A percentile compares a stretch with the other conserved stretches of the same genome.
These are phyloP conservation scores for Candida koratica DNA, from an alignment of 805 yeast genomes.

Conservation along the genomic window DNA sequence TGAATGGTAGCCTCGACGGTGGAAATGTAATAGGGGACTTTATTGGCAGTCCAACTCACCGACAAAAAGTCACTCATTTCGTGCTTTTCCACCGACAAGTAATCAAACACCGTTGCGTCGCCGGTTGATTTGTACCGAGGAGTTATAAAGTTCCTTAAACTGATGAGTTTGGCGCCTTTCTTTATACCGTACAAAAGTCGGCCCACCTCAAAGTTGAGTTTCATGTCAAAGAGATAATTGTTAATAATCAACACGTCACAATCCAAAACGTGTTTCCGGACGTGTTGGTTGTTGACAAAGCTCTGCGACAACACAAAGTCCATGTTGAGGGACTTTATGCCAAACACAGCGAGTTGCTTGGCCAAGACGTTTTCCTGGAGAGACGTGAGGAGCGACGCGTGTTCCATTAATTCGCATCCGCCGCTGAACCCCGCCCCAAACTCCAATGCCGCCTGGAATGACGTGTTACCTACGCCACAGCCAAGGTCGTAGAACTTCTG, in stretches of 20 bases:
- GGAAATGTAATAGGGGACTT: conserved; percentile 73
- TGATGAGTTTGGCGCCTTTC: conserved; percentile 74
- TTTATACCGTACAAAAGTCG: conserved; percentile 58
- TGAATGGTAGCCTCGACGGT: conserved; percentile 49
- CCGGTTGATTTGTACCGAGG: conserved; percentile 64
- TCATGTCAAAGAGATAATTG: conserved; percentile 79
- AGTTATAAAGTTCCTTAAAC: conserved; percentile 75
- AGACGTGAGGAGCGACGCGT: conserved; percentile 67
- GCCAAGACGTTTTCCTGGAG: conserved; percentile 56
- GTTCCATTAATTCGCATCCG: conserved; percentile 87
- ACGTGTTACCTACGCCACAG: conserved; percentile 92
- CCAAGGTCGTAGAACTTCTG: conserved; percentile 83
- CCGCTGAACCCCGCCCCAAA: conserved; percentile 72
- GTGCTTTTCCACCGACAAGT: conserved; percentile 56
- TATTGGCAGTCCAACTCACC: conserved; percentile 89
- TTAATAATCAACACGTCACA: conserved; percentile 76
- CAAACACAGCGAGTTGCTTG: conserved; percentile 58
- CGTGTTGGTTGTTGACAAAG: conserved; percentile 62
- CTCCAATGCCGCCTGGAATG: conserved; percentile 83
- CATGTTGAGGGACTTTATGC: conserved; percentile 55
- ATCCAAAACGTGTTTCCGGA: conserved; percentile 48
- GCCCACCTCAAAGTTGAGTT: conserved; percentile 64
- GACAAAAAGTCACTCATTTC: conserved; percentile 62
- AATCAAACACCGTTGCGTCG: conserved; percentile 53
- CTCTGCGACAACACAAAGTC: conserved; percentile 62